Base-by-base conservation (phyloP, 2,329 filamentous ascomycete genomes). In the Chrysosporium queenslandicum region DNA sequence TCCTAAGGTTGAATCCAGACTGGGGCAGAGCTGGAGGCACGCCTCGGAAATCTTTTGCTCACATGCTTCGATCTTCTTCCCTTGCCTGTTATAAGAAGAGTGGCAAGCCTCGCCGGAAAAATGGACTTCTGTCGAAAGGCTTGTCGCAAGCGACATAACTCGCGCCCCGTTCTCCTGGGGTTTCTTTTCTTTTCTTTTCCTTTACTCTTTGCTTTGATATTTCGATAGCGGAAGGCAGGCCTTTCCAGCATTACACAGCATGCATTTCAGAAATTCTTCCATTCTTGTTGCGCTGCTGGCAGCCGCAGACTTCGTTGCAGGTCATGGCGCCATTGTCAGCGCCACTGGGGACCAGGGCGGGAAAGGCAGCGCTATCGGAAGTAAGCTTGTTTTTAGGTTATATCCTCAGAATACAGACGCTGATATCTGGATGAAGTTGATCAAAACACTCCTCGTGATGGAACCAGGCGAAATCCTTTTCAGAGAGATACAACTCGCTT, bases 141-240 rank as follows among this genome's bases (percentile, higher is more conserved):
- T 12, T 14, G 37, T 23, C 37, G n/a, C 47, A 32, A 50, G 14
- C n/a, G 21, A 16, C 9, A 20, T 30, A 50, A 2, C 6, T 21
- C 12, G 23, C 14, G 21, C 30, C 25, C 25, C 36, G 4, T 20
- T 42, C 4, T 18, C 4, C 4, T 27, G 11, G 12, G 14, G 2
- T 48, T n/a, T 23, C 36, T 41, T 48, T 4, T 34, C 12, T 36
- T 47, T 20, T 45, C 9, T 30, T 29, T 21, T 37, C 27, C 29
- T 51, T n/a, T 11, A 43, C 45, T 51, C 49, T 42, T 48, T 36
- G 34, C 45, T 53, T 48, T 53, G 42, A 47, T 9, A 96, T 73
- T 3, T 85, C 72, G 1, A 90, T 88, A 49, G 86, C 85, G 0
- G 79, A 82, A 0, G 90, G 89, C 16, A 87, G 78, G 32, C 95